A percentile compares a stretch with the other conserved stretches of the same genome.
phyloP scores from a whole-genome alignment of 176 grass and related monocot species.

The Oryza punctata region DNA sequence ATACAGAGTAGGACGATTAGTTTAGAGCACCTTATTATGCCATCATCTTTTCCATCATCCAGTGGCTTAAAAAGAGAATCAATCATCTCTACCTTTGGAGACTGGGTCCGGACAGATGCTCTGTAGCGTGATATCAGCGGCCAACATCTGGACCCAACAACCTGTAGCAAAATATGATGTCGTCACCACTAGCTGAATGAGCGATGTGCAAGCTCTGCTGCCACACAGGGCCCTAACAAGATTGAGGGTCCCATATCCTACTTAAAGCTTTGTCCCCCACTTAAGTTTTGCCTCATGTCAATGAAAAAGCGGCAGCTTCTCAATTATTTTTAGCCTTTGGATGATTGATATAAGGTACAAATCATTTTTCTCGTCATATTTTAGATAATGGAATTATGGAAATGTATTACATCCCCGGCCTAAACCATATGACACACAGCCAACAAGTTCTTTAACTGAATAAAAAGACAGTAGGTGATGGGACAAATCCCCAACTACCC shows the following conservation, averaged over 20 bases:
- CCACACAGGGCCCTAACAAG: not conserved
- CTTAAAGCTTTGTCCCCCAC: not conserved
- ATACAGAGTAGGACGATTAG: not conserved
- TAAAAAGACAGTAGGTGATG: not conserved
- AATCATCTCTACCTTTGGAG: constrained; percentile 73
- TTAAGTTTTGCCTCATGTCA: too few relatives aligned
- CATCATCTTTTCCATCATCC: constrained; percentile 62
- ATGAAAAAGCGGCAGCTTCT: too few relatives aligned
- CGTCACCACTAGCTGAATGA: not conserved
- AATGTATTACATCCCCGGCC: too few relatives aligned
- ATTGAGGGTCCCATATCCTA: not conserved
- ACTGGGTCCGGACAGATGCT: constrained; percentile 74
- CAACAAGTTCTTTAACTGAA: too few relatives aligned
- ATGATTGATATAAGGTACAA: too few relatives aligned
- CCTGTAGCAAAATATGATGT: constrained; percentile 28
- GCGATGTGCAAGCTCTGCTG: not conserved
- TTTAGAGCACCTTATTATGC: constrained; percentile 65
- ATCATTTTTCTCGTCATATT: not conserved
- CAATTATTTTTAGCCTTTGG: too few relatives aligned
- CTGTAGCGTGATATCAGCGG: constrained; percentile 71
- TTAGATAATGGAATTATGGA: too few relatives aligned
- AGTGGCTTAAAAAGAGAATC: constrained; percentile 70
- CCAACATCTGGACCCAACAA: constrained; percentile 72
- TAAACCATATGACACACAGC: too few relatives aligned
- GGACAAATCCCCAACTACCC: too few relatives aligned